Conservation (phyloP, 805 yeast species). For the Candida ipomoeae region DNA sequence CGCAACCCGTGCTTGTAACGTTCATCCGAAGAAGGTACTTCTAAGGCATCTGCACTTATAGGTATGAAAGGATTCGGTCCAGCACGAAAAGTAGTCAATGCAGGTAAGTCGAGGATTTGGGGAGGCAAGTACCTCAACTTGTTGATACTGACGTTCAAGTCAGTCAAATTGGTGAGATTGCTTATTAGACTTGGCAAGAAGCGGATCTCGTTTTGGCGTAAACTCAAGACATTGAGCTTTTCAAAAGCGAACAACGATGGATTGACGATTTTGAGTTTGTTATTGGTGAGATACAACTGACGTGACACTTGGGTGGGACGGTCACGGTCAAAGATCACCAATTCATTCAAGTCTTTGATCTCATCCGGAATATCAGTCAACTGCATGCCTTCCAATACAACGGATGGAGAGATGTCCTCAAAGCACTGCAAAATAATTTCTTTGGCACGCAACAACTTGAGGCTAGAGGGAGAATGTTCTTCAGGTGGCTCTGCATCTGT, state of each 20-base stretch:
- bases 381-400: constrained; percentile 46
- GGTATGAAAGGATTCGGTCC: constrained; percentile 49
- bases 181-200: constrained; percentile 19
- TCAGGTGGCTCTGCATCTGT: constrained; percentile 26
- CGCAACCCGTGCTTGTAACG: constrained; percentile 8
- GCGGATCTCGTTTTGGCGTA: constrained; percentile 42
- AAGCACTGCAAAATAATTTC: constrained; percentile 42
- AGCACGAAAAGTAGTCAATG: constrained; percentile 44
- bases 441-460: constrained; percentile 29
- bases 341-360: constrained; percentile 51
- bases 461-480: constrained; percentile 5
- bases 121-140: constrained; percentile 49
- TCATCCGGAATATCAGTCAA: constrained; percentile 53
- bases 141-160: constrained; percentile 50
- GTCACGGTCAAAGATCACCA: constrained; percentile 40
- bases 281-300: constrained; percentile 51
- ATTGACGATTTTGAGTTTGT: constrained; percentile 44
- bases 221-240: constrained; percentile 47
- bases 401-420: constrained; percentile 42
- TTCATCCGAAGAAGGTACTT: constrained; percentile 1
- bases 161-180: constrained; percentile 35
- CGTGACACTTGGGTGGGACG: constrained; percentile 24
- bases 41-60: constrained; percentile 25
- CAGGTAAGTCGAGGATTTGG: constrained; percentile 45
- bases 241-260: constrained; percentile 49